Percentiles rank a stretch among this genome's conserved stretches.
These are phyloP conservation scores for Paecilomyces variotii DNA, from an alignment of 2,329 filamentous ascomycete genomes.

Conservation along the genomic window DNA sequence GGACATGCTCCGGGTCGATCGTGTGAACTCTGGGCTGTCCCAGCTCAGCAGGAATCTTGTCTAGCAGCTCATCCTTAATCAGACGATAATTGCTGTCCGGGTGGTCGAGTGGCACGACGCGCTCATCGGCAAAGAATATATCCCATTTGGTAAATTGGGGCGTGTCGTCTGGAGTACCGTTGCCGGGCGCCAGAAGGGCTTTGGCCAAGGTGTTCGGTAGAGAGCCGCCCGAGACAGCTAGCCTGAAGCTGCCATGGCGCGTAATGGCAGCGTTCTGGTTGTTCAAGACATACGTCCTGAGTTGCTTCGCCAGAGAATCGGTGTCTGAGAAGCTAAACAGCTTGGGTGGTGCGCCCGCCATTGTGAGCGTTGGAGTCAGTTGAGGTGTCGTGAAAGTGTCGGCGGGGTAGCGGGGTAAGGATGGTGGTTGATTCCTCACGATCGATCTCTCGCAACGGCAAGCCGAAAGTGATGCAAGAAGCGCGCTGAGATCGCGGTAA, in stretches of 20 bases:
- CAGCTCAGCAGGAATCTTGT: constrained; percentile 67
- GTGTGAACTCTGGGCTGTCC: constrained; percentile 66
- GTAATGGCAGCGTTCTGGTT: constrained; percentile 70
- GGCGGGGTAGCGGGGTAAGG: constrained; percentile 5
- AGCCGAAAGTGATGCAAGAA: background rate
- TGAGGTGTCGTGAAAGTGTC: background rate
- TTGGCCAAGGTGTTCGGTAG: constrained; percentile 81
- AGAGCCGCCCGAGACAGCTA: constrained; percentile 89
- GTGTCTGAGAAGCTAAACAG: constrained; percentile 73
- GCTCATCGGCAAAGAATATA: constrained; percentile 97
- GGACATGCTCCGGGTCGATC: constrained; percentile 59
- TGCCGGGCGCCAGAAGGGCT: constrained; percentile 59
- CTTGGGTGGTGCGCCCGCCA: constrained; percentile 40
- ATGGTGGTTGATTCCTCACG: background rate
- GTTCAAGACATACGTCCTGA: constrained; percentile 75
- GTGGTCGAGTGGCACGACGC: constrained; percentile 84
- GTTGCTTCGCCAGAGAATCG: constrained; percentile 62
- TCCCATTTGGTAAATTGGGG: constrained; percentile 84
- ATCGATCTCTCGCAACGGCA: background rate
- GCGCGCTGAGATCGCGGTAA: background rate
- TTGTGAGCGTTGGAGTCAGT: constrained; percentile 13
- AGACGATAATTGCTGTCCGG: constrained; percentile 90
- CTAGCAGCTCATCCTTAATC: constrained; percentile 76
- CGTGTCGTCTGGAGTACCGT: constrained; percentile 49
- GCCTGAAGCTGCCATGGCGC: constrained; percentile 78